Evolutionary conservation across 2,329 filamentous ascomycete species (phyloP), one percentile per base, ranked within the genome.

Genomic region (Xylariomycetidae sp.): DNA sequence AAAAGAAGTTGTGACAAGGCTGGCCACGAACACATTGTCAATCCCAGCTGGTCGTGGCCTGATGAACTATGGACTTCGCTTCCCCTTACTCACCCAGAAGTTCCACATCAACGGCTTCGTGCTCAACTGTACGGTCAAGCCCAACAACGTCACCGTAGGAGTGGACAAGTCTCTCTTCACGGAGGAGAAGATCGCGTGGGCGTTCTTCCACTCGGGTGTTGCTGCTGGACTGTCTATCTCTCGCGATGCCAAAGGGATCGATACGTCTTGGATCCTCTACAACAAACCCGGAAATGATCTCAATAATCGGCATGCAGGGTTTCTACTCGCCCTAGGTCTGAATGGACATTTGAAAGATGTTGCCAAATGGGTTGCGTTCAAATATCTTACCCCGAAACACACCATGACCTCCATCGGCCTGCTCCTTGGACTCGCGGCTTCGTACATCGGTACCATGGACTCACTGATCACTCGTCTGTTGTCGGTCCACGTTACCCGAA

Each of bases 361-460:
- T 18, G 92, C 92, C 3, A 96, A 96, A 64, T 98, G 92, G 90
- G 82, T 98, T 26, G 90, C 89, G 7, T 98, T 96, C 72, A 96
- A 95, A 54, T 98, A 98, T 48, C 68, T 98, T n/a, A 98, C 92
- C 0, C 90, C 92, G 2, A 98, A 98, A 53, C 93, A 98, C 59
- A 94, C 89, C 17, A 98, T 98, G 92, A 96, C 92, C 16, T 96
- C 92, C 1, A 90, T 98, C 34, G 92, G 92, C 8, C 68, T 98
- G n/a, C 70, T 98, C 3, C 70, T 98, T 1, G 92, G 92, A 1
- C 69, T 98, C 13, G 89, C 92, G 7, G 92, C 86, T 17, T 96
- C 92, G 1, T 94, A 95, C 54, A 72, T 95, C 46, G 92, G 93
- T 1, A 96, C 89, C 3, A 96, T 96, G 90, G 92, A 98, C 57